Evolutionary conservation across 306 rosid genomes (phyloP).

Genomic region (Ormosia emarginata): DNA sequence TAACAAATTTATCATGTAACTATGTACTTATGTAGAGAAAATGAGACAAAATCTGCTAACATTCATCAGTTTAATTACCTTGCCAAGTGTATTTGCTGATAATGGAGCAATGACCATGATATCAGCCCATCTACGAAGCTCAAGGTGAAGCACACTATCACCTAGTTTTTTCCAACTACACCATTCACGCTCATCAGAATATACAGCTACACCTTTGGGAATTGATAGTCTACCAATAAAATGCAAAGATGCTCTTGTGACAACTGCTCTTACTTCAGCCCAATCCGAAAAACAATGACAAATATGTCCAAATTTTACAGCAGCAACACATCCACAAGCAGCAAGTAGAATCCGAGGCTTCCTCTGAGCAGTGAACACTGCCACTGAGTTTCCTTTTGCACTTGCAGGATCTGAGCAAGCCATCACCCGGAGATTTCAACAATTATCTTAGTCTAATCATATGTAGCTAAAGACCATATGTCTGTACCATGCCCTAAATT

Average conservation of each 20-base stretch:
- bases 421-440: conserved; percentile 40
- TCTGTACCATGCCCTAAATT: background rate
- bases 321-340: conserved; percentile 78
- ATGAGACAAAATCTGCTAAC: background rate
- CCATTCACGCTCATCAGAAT: conserved; percentile 67
- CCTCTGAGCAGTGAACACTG: conserved; percentile 17
- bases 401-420: conserved; percentile 34
- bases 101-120: conserved; percentile 83
- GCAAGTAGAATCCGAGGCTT: conserved; percentile 81
- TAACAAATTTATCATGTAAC: background rate
- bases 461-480: background rate
- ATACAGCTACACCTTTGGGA: conserved; percentile 37
- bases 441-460: background rate
- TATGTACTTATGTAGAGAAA: background rate
- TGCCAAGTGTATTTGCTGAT: conserved; percentile 84
- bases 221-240: conserved; percentile 55
- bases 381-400: conserved; percentile 29
- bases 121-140: conserved; percentile 86
- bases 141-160: conserved; percentile 69
- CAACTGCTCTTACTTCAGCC: conserved; percentile 77
- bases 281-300: conserved; percentile 58
- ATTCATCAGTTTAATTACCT: conserved; percentile 47
- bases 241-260: conserved; percentile 50
- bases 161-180: conserved; percentile 61
- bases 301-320: conserved; percentile 56